Evolutionary conservation across 352 stramenopile species (phyloP).

Genomic region (Phytophthora capsici): DNA sequence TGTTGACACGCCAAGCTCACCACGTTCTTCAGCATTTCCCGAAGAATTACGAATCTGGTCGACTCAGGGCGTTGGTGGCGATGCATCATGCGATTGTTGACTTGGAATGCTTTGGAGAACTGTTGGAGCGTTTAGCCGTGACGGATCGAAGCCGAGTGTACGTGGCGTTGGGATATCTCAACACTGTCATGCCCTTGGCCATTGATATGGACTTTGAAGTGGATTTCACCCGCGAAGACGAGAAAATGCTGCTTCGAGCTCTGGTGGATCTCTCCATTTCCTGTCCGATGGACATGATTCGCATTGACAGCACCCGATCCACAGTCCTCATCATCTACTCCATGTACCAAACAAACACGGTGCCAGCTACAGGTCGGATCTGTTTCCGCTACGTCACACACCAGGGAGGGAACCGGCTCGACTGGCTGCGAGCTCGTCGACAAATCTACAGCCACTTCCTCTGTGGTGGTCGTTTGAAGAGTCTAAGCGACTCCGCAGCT

Average conservation of each 20-base stretch:
- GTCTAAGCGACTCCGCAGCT: constrained; percentile 26
- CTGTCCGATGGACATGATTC: constrained; percentile 73
- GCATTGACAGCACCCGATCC: constrained; percentile 69
- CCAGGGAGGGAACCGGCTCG: constrained; percentile 35
- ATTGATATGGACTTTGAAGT: constrained; percentile 80
- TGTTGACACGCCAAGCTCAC: constrained; percentile 57
- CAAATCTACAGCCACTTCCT: constrained; percentile 63
- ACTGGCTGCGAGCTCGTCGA: constrained; percentile 53
- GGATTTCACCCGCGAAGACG: constrained; percentile 70
- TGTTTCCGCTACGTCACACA: constrained; percentile 75
- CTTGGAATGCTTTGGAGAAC: constrained; percentile 64
- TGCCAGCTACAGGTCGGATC: constrained; percentile 55
- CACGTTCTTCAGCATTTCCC: constrained; percentile 75
- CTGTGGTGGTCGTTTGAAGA: constrained; percentile 51
- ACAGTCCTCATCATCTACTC: constrained; percentile 77
- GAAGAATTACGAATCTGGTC: constrained; percentile 68
- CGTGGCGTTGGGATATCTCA: constrained; percentile 61
- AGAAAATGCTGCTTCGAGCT: constrained; percentile 64
- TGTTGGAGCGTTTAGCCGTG: constrained; percentile 57
- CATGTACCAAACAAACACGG: constrained; percentile 78
- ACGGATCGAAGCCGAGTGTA: constrained; percentile 56
- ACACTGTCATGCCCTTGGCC: constrained; percentile 58
- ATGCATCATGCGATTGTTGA: constrained; percentile 72
- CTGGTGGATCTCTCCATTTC: constrained; percentile 72
- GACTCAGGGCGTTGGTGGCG: constrained; percentile 55